Evolutionary conservation across 1,284 basidiomycete genomes (phyloP).

Genomic region (Ceratobasidium sp.): DNA sequence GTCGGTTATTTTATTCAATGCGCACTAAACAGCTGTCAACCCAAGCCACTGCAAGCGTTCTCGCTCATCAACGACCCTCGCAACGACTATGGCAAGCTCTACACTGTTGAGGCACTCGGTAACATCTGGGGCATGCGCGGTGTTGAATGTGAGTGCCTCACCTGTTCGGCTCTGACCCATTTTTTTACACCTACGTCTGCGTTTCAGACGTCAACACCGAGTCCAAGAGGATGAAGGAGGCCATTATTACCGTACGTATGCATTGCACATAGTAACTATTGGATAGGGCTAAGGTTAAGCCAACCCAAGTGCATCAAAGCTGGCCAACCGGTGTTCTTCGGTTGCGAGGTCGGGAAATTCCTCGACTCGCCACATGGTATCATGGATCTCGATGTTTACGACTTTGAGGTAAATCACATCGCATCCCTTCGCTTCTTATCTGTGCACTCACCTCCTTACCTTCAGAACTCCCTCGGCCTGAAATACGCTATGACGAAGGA

Average conservation of each 20-base stretch:
- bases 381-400: conserved; percentile 87
- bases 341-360: conserved; percentile 89
- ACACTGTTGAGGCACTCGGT: conserved; percentile 92
- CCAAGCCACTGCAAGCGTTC: conserved; percentile 71
- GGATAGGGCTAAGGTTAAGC: background rate
- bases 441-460: conserved; percentile 9
- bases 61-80: conserved; percentile 96
- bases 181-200: background rate
- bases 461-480: conserved; percentile 69
- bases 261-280: background rate
- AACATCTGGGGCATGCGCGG: conserved; percentile 90
- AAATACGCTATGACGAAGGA: conserved; percentile 79
- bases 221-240: conserved; percentile 81
- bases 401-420: conserved; percentile 72
- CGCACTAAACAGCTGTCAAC: conserved; percentile 58
- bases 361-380: conserved; percentile 78
- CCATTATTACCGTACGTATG: conserved; percentile 73
- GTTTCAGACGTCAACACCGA: conserved; percentile 88
- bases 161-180: background rate
- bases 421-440: conserved; percentile 5
- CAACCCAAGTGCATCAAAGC: conserved; percentile 79
- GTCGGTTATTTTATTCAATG: conserved; percentile 29
- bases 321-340: conserved; percentile 93
- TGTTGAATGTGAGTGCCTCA: conserved; percentile 74
- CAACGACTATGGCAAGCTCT: conserved; percentile 84